Evolutionary conservation across 1,284 basidiomycete genomes (phyloP), one percentile per base, ranked within the genome.

Genomic region (Tilletia setariae): DNA sequence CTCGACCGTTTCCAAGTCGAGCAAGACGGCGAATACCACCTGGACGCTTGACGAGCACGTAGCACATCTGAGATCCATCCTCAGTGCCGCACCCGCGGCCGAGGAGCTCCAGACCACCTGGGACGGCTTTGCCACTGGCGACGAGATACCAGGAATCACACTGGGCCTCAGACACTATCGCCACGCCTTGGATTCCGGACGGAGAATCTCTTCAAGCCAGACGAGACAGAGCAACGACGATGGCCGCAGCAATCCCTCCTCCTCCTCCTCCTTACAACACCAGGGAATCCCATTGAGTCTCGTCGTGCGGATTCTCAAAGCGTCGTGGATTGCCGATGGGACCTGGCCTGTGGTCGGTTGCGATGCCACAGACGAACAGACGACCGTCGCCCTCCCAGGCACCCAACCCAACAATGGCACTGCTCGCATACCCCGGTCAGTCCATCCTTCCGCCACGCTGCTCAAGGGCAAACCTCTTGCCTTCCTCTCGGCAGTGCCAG

Each of bases 261-360:
- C 19, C 46, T 49, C 43, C 15, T 19, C 15, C 19, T n/a, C 23
- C n/a, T 3, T 8, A 25, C 21, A 23, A 1, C 53, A 23, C 8
- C 15, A 16, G 11, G 56, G 56, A 32, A 25, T 61, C 30, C 56
- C 56, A 7, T 30, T 61, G 28, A 30, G 30, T 11, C 2, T 35
- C 30, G 56, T 61, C 56, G 56, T 61, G 25, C 56, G 56, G 19
- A 61, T 61, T 3, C 56, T 61, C 28, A 61, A 61, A 21, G 56
- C 56, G 7, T 32, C 56, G 13, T 61, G 56, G 56, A 25, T 32
- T 61, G 56, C 32, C 28, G 56, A 61, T 2, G 56, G 56, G 13
- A 61, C 28, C 13, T 61, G 56, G 56, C 56, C 56, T 16, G 28
- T 61, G 4, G 28, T 35, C n/a, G 56, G 56, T 15, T 19, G 25